phyloP scores from a whole-genome alignment of 345 rosid genomes.

The Hibiscus trionum region DNA sequence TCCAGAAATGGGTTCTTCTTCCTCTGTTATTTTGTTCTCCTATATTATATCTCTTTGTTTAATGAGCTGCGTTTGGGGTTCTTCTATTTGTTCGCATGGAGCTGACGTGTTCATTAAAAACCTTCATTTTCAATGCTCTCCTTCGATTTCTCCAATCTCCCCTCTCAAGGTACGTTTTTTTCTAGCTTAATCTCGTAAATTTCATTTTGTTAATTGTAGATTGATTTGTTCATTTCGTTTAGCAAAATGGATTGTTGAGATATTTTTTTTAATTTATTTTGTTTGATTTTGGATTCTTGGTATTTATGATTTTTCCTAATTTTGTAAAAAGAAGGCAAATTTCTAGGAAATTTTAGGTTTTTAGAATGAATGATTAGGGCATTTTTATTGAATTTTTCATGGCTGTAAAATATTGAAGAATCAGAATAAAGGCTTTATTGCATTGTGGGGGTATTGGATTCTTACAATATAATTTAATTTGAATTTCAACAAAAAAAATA shows the following conservation, averaged over 20 bases:
- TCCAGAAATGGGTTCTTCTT: constrained; percentile 25
- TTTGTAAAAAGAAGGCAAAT: not conserved
- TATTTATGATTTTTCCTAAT: not conserved
- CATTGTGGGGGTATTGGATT: not conserved
- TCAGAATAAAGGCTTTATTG: constrained; percentile 9
- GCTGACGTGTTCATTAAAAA: constrained; percentile 30
- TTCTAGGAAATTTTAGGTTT: not conserved
- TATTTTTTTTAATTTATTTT: constrained; percentile 2
- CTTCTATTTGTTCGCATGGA: constrained; percentile 36
- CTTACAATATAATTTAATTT: not conserved
- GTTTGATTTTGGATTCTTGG: constrained; percentile 4
- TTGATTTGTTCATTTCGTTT: not conserved
- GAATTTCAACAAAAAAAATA: not conserved
- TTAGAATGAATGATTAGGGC: not conserved
- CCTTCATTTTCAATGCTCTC: constrained; percentile 51
- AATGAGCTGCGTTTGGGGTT: constrained; percentile 25
- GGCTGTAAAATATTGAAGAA: constrained; percentile 2
- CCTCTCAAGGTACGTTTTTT: constrained; percentile 46
- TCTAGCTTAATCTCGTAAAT: not conserved
- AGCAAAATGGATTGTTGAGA: not conserved
- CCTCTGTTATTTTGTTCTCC: constrained; percentile 21
- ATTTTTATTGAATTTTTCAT: constrained; percentile 11
- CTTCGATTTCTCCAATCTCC: constrained; percentile 44
- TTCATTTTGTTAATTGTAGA: not conserved
- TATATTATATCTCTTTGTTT: constrained; percentile 25